A percentile compares a stretch with the other conserved stretches of the same genome.
These are phyloP conservation scores for Apiospora phragmitis DNA, from an alignment of 2,329 filamentous ascomycete species.

Conservation along the genomic window DNA sequence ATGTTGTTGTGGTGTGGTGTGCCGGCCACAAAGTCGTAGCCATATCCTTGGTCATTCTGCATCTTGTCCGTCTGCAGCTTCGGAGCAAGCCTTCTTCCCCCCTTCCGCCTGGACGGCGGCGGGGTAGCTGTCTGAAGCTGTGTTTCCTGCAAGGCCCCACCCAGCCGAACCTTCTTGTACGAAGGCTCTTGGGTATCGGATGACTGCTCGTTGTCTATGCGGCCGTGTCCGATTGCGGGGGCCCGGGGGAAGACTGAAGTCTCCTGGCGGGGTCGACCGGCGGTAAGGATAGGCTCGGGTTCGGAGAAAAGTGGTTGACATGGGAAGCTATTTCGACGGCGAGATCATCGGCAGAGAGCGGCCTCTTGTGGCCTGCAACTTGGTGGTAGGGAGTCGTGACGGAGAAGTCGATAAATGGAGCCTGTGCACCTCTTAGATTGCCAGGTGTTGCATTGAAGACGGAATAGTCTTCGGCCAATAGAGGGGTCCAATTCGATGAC, in stretches of 20 bases:
- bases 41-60: conserved; percentile 59
- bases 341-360: conserved; percentile 51
- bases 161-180: conserved; percentile 48
- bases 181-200: conserved; percentile 31
- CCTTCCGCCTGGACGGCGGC: conserved; percentile 58
- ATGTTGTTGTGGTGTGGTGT: conserved; percentile 51
- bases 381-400: conserved; percentile 37
- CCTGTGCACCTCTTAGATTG: conserved; percentile 50
- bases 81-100: conserved; percentile 54
- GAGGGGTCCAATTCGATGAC: conserved; percentile 57
- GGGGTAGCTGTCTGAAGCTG: conserved; percentile 58
- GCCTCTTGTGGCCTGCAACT: conserved; percentile 45
- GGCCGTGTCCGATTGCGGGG: conserved; percentile 35
- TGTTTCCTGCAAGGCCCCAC: conserved; percentile 39
- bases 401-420: conserved; percentile 46
- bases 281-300: conserved; percentile 53
- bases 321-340: conserved; percentile 58
- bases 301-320: conserved; percentile 60
- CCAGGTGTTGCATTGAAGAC: conserved; percentile 66
- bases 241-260: conserved; percentile 58
- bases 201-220: conserved; percentile 31
- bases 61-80: conserved; percentile 48
- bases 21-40: conserved; percentile 51
- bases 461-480: conserved; percentile 65
- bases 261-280: conserved; percentile 60